Evolutionary conservation across 345 rosid genomes (phyloP).

Genomic region (Dipteronia sinensis): DNA sequence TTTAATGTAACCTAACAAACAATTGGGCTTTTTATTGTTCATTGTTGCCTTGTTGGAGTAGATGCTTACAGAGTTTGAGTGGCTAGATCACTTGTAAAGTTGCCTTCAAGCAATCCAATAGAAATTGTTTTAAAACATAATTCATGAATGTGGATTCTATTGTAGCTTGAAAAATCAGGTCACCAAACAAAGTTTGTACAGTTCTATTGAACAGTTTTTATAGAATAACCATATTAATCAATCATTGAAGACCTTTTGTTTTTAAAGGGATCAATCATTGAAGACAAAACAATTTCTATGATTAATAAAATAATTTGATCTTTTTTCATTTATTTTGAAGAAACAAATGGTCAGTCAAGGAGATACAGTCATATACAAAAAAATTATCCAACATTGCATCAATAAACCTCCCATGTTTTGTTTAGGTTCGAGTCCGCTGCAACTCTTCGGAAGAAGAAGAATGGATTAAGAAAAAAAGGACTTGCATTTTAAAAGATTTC

Average conservation of each 20-base stretch:
- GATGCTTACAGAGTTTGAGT: no score
- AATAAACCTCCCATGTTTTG: background rate
- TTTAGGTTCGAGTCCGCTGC: background rate
- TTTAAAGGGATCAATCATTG: no score
- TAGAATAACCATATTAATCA: background rate
- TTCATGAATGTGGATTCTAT: no score
- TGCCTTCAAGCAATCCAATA: no score
- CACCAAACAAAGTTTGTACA: background rate
- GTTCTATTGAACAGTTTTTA: no score
- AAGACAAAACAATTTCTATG: no score
- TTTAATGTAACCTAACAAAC: background rate
- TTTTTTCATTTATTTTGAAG: background rate
- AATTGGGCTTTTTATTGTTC: background rate
- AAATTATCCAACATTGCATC: slow-evolving; percentile 4
- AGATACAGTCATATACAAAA: background rate
- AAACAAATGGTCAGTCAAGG: slow-evolving; percentile 1
- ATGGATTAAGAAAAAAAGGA: background rate
- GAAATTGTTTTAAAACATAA: no score
- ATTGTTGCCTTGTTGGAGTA: no score
- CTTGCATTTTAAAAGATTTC: slow-evolving; percentile 10
- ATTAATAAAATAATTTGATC: background rate
- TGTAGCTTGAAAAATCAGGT: no score
- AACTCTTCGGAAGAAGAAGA: no score
- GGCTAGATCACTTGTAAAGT: no score
- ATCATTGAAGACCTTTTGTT: no score